phyloP scores from a whole-genome alignment of 2,329 filamentous ascomycete genomes.

The Ophiostoma novo-ulmi region DNA sequence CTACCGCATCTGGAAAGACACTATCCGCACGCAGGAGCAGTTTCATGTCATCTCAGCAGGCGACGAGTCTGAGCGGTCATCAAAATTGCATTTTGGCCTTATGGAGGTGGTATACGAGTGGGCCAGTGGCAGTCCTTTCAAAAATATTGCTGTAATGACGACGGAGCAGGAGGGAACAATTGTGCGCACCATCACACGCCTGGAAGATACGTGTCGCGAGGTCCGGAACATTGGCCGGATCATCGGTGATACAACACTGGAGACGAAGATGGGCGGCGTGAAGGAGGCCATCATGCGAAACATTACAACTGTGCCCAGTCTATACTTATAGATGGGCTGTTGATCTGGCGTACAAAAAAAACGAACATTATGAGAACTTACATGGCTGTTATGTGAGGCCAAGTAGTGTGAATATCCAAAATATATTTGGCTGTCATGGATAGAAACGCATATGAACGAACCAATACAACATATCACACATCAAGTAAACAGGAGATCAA shows the following conservation, averaged over 20 bases:
- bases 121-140: slow-evolving; percentile 97
- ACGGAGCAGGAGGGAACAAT: slow-evolving; percentile 97
- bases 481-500: neutral
- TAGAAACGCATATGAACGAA: neutral
- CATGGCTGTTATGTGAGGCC: neutral
- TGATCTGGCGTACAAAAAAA: neutral
- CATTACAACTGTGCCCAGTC: slow-evolving; percentile 80
- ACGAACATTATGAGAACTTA: neutral
- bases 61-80: slow-evolving; percentile 88
- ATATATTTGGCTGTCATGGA: neutral
- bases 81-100: slow-evolving; percentile 79
- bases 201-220: slow-evolving; percentile 95
- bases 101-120: slow-evolving; percentile 99
- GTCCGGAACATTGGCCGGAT: slow-evolving; percentile 96
- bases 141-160: slow-evolving; percentile 91
- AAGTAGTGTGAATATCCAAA: neutral
- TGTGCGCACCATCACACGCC: slow-evolving; percentile 83
- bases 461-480: neutral
- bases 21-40: slow-evolving; percentile 81
- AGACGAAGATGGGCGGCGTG: slow-evolving; percentile 93
- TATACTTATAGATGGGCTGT: slow-evolving; percentile 66
- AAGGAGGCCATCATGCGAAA: slow-evolving; percentile 98
- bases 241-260: slow-evolving; percentile 87
- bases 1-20: slow-evolving; percentile 82
- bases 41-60: slow-evolving; percentile 88